phyloP scores from a whole-genome alignment of 164 flowering plant genomes.

The Chloranthus sessilifolius region DNA sequence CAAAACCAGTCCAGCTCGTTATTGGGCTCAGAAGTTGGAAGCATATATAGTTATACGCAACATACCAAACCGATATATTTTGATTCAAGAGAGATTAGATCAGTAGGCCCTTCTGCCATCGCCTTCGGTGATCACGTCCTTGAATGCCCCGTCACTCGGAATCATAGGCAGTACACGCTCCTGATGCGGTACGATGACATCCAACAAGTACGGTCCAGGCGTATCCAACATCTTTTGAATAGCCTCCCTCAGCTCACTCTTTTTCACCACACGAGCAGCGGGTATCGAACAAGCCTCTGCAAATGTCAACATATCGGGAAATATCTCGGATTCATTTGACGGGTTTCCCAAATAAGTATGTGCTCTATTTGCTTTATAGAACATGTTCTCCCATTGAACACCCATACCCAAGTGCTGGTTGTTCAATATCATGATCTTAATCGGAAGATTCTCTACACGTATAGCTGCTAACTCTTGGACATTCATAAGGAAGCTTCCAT shows the following conservation, averaged over 20 bases:
- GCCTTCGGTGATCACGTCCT: constrained; percentile 57
- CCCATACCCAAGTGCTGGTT: constrained; percentile 23
- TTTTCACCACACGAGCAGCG: constrained; percentile 51
- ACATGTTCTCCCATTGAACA: constrained; percentile 46
- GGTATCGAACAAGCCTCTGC: constrained; percentile 65
- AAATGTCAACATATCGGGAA: constrained; percentile 53
- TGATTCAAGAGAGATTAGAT: too few relatives aligned
- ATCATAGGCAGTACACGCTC: constrained; percentile 79
- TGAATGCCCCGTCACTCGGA: constrained; percentile 63
- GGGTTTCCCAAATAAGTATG: constrained; percentile 66
- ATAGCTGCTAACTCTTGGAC: constrained; percentile 17
- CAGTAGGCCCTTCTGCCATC: constrained; percentile 49
- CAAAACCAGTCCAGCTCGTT: too few relatives aligned
- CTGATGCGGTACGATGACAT: constrained; percentile 73
- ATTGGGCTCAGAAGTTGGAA: too few relatives aligned
- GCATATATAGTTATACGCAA: too few relatives aligned
- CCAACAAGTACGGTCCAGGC: constrained; percentile 64
- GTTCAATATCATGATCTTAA: constrained; percentile 17
- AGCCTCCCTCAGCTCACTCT: constrained; percentile 45
- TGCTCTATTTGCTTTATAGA: constrained; percentile 69
- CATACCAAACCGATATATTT: too few relatives aligned
- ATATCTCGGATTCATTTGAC: constrained; percentile 45
- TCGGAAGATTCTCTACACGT: constrained; percentile 5
- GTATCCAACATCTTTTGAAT: constrained; percentile 64
- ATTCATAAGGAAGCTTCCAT: constrained; percentile 20